Evolutionary conservation across 768 basidiomycete genomes (phyloP), one percentile per base, ranked within the genome.

Genomic region (Russula lepida): DNA sequence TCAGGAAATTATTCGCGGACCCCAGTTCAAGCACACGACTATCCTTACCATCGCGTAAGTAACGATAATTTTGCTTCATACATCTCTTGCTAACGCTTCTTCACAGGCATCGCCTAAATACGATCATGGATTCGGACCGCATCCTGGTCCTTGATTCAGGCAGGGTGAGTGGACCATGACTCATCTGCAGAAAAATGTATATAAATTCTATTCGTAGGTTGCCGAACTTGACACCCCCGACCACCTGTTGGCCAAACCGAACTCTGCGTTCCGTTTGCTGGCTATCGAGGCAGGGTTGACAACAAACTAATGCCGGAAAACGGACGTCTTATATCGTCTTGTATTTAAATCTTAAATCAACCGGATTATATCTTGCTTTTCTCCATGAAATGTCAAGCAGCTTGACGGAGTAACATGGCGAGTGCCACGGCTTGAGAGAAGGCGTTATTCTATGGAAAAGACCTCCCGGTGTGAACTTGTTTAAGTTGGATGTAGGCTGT

Each of bases 1-100:
- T 64, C 93, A 97, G 75, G 84, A 85, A 12, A 92, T 93, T 64
- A 88, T 95, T 49, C 81, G 84, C 28, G 90, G 92, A 7, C 80
- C 85, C 4, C 81, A 86, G 32, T 95, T 95, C 69, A 74, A 78
- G 3, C 74, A 86, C 60, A 85, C 88, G 15, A 94, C 92, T 12
- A 92, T 93, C 59, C 72, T 95, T 55, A 93, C 90, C 15, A 92
- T 93, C 68, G 91, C 90, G 84, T 90, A 74, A 68, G 83, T 79
- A 52, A 47, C 15, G 33, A n/a, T 23, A 19, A 62, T 64, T 21
- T 53, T n/a, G n/a, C n/a, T n/a, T 30, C 6, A 44, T 44, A 6
- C 11, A 54, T 35, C 23, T 27, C 12, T 58, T 47, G 19, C 59
- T 48, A 28, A 50, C 39, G 13, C 12, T 37, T 37, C 12, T 15